Conservation (phyloP, 2,329 filamentous ascomycete species). For the Leptographium procerum region DNA sequence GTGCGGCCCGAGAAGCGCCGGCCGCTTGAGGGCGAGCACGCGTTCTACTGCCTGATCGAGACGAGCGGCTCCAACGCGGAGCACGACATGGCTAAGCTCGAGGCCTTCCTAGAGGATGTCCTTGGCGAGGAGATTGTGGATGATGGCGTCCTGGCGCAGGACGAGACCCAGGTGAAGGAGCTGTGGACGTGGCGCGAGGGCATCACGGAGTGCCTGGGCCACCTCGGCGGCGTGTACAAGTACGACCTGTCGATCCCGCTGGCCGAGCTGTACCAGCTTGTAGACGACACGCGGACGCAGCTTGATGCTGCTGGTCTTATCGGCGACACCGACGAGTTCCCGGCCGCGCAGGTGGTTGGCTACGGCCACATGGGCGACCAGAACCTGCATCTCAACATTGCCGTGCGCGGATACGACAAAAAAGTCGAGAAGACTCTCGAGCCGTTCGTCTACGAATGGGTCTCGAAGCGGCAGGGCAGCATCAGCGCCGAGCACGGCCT, state of each 20-base stretch:
- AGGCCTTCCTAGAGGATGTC: conserved; percentile 76
- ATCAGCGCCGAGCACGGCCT: conserved; percentile 96
- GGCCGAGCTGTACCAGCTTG: conserved; percentile 73
- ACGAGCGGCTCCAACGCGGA: conserved; percentile 91
- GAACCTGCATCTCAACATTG: conserved; percentile 88
- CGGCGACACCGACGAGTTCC: conserved; percentile 61
- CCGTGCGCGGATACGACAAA: conserved; percentile 73
- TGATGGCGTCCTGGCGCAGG: conserved; percentile 85
- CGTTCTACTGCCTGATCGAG: conserved; percentile 95
- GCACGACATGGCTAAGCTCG: conserved; percentile 86
- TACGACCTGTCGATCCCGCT: conserved; percentile 96
- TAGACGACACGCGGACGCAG: conserved; percentile 69
- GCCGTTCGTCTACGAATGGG: conserved; percentile 97
- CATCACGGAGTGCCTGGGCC: conserved; percentile 77
- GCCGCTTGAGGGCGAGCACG: conserved; percentile 72
- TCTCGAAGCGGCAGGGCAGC: conserved; percentile 73
- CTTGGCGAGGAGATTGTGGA: conserved; percentile 78
- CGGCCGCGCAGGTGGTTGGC: conserved; percentile 82
- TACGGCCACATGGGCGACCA: conserved; percentile 98
- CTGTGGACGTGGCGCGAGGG: conserved; percentile 93
- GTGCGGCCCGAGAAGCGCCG: conserved; percentile 63
- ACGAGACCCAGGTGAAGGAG: conserved; percentile 76
- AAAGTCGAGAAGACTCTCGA: conserved; percentile 78
- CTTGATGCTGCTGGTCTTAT: conserved; percentile 66
- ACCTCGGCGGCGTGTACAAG: conserved; percentile 94